phyloP scores from a whole-genome alignment of 768 basidiomycete genomes.

The Pholiota conissans region DNA sequence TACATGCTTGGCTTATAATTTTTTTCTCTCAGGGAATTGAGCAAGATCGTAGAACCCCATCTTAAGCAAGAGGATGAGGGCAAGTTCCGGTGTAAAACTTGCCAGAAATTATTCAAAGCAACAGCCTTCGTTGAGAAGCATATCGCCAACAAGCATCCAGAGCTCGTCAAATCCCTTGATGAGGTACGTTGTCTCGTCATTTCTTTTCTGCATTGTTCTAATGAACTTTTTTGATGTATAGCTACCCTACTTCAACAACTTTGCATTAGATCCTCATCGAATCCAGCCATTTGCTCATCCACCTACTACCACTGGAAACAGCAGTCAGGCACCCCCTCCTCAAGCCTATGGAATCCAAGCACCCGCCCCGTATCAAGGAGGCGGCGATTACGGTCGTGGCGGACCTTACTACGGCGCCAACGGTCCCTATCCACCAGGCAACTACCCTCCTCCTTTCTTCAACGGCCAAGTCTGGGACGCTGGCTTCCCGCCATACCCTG shows the following conservation, averaged over 20 bases:
- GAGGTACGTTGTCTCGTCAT: constrained; percentile 53
- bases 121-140: constrained; percentile 98
- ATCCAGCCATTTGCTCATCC: constrained; percentile 85
- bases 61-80: constrained; percentile 97
- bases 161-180: constrained; percentile 79
- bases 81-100: constrained; percentile 95
- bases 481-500: constrained; percentile 30
- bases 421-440: constrained; percentile 28
- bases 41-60: constrained; percentile 72
- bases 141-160: constrained; percentile 90
- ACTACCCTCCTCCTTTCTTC: constrained; percentile 46
- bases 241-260: constrained; percentile 93
- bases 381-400: constrained; percentile 34
- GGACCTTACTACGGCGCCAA: constrained; percentile 31
- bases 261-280: constrained; percentile 93
- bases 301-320: constrained; percentile 65
- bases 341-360: constrained; percentile 84
- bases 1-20: constrained; percentile 5
- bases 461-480: constrained; percentile 43
- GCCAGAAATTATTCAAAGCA: constrained; percentile 97
- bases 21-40: constrained; percentile 66
- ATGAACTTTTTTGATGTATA: constrained; percentile 28
- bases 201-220: background rate
- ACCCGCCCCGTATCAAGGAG: constrained; percentile 43
- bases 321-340: constrained; percentile 70